Evolutionary conservation across 2,329 filamentous ascomycete genomes (phyloP).

Genomic region (Aaosphaeria pasadenensis): DNA sequence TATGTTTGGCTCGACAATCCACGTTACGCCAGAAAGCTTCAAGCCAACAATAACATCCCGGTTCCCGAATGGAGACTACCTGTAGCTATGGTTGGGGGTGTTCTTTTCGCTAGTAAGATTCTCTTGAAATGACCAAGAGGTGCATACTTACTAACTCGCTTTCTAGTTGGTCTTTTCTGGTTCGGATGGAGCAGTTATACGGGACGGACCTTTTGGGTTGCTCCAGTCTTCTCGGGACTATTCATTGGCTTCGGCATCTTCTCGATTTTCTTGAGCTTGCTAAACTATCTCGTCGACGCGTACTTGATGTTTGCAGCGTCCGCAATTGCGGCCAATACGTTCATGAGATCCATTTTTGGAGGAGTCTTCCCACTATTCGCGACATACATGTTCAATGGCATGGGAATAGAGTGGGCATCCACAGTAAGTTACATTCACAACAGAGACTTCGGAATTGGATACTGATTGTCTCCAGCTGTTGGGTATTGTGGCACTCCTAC

Average conservation of each 20-base stretch:
- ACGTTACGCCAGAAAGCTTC: slow-evolving; percentile 55
- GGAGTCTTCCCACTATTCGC: slow-evolving; percentile 55
- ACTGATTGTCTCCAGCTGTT: slow-evolving; percentile 23
- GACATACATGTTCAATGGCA: slow-evolving; percentile 54
- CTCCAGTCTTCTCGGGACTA: slow-evolving; percentile 36
- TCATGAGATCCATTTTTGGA: slow-evolving; percentile 50
- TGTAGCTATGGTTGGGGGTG: slow-evolving; percentile 52
- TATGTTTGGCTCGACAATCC: slow-evolving; percentile 63
- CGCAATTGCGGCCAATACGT: slow-evolving; percentile 56
- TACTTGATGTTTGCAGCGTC: slow-evolving; percentile 57
- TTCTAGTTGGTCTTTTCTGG: slow-evolving; percentile 32
- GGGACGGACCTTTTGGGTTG: slow-evolving; percentile 39
- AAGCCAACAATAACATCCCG: slow-evolving; percentile 49
- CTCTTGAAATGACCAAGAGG: background rate
- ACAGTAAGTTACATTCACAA: slow-evolving; percentile 18
- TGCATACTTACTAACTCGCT: background rate
- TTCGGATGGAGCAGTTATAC: slow-evolving; percentile 45
- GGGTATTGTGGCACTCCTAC: slow-evolving; percentile 41
- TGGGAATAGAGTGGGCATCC: slow-evolving; percentile 49
- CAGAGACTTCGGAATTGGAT: background rate
- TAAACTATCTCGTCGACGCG: slow-evolving; percentile 60
- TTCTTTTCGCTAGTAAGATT: slow-evolving; percentile 34
- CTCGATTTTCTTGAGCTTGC: slow-evolving; percentile 55
- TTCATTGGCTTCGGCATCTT: slow-evolving; percentile 58
- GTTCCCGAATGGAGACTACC: slow-evolving; percentile 59